A percentile compares a stretch with the other conserved stretches of the same genome.
Conservation (phyloP, 768 basidiomycete genomes). For the Rossbeevera mucosa region DNA sequence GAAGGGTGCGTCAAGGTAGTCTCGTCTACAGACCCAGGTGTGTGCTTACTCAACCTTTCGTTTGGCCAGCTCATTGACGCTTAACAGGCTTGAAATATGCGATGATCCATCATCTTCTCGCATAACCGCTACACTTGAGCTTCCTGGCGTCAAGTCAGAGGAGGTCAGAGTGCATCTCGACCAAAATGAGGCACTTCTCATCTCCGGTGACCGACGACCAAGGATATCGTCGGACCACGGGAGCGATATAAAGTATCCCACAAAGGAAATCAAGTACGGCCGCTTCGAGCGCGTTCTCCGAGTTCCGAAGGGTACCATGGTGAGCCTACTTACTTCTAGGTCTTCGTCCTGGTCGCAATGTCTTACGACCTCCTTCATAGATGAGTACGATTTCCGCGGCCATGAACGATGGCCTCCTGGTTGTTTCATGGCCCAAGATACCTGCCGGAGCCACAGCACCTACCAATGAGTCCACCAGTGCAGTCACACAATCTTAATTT, state of each 20-base stretch:
- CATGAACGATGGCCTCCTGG: conserved; percentile 37
- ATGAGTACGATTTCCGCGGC: conserved; percentile 36
- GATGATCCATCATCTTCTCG: conserved; percentile 32
- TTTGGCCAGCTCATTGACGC: conserved; percentile 11
- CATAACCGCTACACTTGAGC: conserved; percentile 35
- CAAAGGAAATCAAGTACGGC: conserved; percentile 40
- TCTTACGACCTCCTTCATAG: conserved; percentile 14
- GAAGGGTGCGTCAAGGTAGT: conserved; percentile 22
- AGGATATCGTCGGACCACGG: conserved; percentile 16
- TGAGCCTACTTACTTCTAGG: conserved; percentile 8
- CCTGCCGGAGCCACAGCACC: conserved; percentile 17
- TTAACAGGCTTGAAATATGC: conserved; percentile 36
- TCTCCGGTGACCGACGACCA: conserved; percentile 33
- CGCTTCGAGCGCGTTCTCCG: conserved; percentile 34
- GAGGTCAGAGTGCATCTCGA: conserved; percentile 34
- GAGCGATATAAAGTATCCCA: conserved; percentile 21
- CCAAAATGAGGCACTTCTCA: conserved; percentile 24
- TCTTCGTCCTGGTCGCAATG: conserved; percentile 3
- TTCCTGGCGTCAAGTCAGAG: conserved; percentile 37
- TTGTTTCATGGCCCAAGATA: conserved; percentile 36
- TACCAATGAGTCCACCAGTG: background rate
- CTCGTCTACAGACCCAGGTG: conserved; percentile 33
- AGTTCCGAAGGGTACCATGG: conserved; percentile 37
- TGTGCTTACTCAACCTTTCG: conserved; percentile 4
- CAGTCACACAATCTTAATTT: background rate